Base-by-base conservation (phyloP, 805 yeast species). In the Saccharomycopsis amapae region DNA sequence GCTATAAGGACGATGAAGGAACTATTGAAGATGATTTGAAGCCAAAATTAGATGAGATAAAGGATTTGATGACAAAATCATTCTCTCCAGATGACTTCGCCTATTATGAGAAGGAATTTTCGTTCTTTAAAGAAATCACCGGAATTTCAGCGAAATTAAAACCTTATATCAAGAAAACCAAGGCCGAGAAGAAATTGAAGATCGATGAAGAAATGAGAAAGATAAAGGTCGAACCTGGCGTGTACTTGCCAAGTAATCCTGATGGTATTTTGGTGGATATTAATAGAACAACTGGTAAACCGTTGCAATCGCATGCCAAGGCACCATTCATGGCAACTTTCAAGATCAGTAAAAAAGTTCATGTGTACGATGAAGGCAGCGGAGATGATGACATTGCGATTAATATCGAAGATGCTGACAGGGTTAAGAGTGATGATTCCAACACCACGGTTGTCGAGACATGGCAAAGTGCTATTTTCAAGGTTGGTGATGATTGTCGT, bases 301-400 rank as follows among this genome's bases (percentile, higher is more conserved):
- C 99, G 6, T 69, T 93, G 55, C 99, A 93, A 65, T 85, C 96
- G 10, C 99, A 93, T 62, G 98, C 99, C 12, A 93, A 93, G 62
- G 97, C 99, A 0, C 99, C 99, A 32, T 93, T 88, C 61, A 75
- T 93, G 89, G 99, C 98, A 0, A 82, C 95, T 1, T 93, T 93
- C 71, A 84, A 79, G 63, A 88, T 93, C 55, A 73, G 75, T 39
- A 80, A 78, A 55, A 75, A 76, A 4, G 69, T 74, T 15, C 63
- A 64, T 13, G 69, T 67, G 18, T 58, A 59, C 12, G 71, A 58
- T 25, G 48, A 43, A 10, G 49, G 44, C 5, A 60, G 69, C 6
- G 60, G 55, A 4, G 59, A 57, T 4, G 52, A 42, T 10, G 62
- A 60, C 24, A 58, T 56, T 5, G 58, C 53, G 15, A 56, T 50